Percentiles rank a stretch among this genome's conserved stretches.
Conservation (phyloP, 2,329 filamentous ascomycete genomes). For the Ophiostoma piceae region DNA sequence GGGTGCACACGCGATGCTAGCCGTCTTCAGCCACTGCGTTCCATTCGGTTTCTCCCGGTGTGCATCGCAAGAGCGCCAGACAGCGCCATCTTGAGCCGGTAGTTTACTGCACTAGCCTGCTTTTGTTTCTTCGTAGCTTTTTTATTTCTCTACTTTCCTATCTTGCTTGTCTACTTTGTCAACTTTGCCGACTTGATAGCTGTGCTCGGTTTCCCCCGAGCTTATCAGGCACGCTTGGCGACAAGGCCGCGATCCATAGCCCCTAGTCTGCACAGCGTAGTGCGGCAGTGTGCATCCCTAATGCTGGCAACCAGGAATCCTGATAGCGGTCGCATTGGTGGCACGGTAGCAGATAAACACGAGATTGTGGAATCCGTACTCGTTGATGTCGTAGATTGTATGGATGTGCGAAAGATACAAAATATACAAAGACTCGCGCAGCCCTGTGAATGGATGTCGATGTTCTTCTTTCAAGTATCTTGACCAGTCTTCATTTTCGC, state of each 20-base stretch:
- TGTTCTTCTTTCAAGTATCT: neutral
- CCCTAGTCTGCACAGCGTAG: neutral
- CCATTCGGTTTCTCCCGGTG: constrained; percentile 8
- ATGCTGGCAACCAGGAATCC: neutral
- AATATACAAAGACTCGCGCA: constrained; percentile 1
- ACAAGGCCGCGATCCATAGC: neutral
- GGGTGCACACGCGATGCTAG: neutral
- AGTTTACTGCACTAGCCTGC: too few species aligned
- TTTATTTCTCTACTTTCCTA: too few species aligned
- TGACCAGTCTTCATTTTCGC: neutral
- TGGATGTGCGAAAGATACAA: neutral
- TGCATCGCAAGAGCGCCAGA: neutral
- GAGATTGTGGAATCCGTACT: too few species aligned
- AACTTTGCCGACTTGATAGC: neutral
- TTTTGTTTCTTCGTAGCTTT: too few species aligned
- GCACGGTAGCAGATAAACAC: neutral
- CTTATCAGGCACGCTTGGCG: constrained; percentile 1
- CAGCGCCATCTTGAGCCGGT: too few species aligned
- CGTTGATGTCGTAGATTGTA: neutral
- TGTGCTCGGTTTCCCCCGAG: constrained; percentile 6
- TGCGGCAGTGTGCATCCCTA: neutral
- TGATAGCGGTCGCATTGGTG: neutral
- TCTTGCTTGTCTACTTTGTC: neutral
- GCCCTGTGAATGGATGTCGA: neutral
- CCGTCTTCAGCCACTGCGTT: neutral